Conservation (phyloP, 305 asterid species). For the Lippia alba region DNA sequence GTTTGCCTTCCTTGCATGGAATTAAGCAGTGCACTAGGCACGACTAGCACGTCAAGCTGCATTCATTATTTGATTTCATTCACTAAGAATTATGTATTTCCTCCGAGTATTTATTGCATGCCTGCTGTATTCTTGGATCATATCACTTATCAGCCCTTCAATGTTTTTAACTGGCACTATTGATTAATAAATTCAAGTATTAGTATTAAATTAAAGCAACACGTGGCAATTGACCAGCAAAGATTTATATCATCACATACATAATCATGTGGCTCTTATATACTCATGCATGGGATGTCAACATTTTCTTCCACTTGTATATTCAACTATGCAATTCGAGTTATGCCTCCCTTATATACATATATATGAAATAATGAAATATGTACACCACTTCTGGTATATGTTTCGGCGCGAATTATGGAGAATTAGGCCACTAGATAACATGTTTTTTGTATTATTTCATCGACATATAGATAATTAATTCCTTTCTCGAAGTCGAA, state of each 20-base stretch:
- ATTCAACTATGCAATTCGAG: background rate
- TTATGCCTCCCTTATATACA: background rate
- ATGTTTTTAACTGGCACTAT: background rate
- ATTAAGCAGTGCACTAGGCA: background rate
- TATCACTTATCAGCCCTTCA: background rate
- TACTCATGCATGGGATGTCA: background rate
- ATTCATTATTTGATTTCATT: background rate
- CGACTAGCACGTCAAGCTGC: conserved; percentile 1
- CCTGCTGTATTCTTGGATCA: background rate
- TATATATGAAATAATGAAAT: too few relatives aligned
- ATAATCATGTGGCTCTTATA: background rate
- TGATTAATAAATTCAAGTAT: too few relatives aligned
- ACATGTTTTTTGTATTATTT: background rate
- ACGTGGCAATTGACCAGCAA: background rate
- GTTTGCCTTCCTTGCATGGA: conserved; percentile 30
- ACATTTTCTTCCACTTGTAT: background rate
- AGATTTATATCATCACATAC: background rate
- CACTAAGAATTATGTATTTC: background rate
- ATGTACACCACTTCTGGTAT: background rate
- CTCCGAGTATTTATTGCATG: background rate
- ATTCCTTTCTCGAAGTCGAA: too few relatives aligned
- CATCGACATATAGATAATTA: too few relatives aligned
- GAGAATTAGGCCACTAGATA: background rate
- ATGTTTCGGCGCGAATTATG: background rate
- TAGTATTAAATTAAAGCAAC: too few relatives aligned